Evolutionary conservation across 2,329 filamentous ascomycete species (phyloP), one percentile per base, ranked within the genome.

Genomic region (Epichloe bromicola): DNA sequence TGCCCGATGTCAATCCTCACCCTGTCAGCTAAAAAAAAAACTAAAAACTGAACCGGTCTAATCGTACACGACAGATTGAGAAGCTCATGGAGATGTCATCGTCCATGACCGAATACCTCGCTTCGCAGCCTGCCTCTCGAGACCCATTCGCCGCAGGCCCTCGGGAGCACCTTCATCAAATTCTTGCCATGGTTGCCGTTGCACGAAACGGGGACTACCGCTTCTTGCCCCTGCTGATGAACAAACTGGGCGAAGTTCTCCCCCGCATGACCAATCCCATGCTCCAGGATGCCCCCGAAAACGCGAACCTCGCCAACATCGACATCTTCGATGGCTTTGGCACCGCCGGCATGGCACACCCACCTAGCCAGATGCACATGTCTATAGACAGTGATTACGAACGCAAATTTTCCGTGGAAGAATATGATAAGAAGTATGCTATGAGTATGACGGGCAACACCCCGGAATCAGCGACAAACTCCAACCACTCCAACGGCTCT

Each of bases 31-130:
- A 23, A 11, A 11, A 23, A 11, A 23, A 10, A 26, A 26, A 26
- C 7, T 10, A 10, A 46, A 3, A 46, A 34, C 1, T 34, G 2
- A 33, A 37, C 43, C 10, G 12, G 23, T 7, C 43, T 49, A 41
- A 50, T 36, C 23, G 3, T 33, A 26, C 4, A 2, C 12, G 30
- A 0, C 58, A 83, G 79, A 80, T 93, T 54, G 86, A 90, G 62
- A 91, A 91, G 63, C 69, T 95, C 12, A 79, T 93, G 58, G 85
- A 90, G 57, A 78, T 90, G 37, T 81, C 86, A 12, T 85, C 78
- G 63, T 81, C 82, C 15, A 72, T 93, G 54, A 83, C 78, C 7
- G 85, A 91, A 56, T 82, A 87, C 37, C 79, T 95, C 51, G 75
- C 82, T 8, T 73, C 82, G 48, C 79, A 82, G 47, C 78, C 80